These are phyloP conservation scores for Cnidoscolus chayamansa DNA, from an alignment of 441 rosid species.

Conservation along the genomic window DNA sequence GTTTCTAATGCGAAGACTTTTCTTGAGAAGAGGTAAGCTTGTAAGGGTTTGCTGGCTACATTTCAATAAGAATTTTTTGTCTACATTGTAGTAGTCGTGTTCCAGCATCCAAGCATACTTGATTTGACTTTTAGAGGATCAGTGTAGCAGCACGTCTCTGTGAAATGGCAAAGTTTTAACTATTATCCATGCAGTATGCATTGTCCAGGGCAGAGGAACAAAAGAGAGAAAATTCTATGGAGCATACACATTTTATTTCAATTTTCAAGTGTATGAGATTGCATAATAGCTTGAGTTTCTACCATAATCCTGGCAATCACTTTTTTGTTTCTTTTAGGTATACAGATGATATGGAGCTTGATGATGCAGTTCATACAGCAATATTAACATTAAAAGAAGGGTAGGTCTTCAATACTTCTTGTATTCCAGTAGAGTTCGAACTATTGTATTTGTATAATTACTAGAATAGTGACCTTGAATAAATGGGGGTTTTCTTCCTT, in stretches of 20 bases:
- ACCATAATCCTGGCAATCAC: no score
- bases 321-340: constrained; percentile 40
- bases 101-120: not conserved
- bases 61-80: not conserved
- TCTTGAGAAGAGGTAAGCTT: constrained; percentile 85
- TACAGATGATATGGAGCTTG: constrained; percentile 99
- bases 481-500: not conserved
- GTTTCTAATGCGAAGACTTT: constrained; percentile 97
- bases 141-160: not conserved
- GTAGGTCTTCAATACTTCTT: constrained; percentile 32
- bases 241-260: not conserved
- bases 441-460: no score
- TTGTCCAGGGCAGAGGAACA: not conserved
- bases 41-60: not conserved
- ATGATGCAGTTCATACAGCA: constrained; percentile 98
- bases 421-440: no score
- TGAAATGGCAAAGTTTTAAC: not conserved
- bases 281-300: not conserved
- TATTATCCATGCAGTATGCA: not conserved
- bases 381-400: constrained; percentile 95
- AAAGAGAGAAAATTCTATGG: not conserved
- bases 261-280: not conserved
- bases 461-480: not conserved
- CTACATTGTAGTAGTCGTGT: not conserved
- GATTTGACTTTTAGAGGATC: not conserved